Base-by-base conservation (phyloP, 2,329 filamentous ascomycete genomes). In the Fusarium duplospermum region DNA sequence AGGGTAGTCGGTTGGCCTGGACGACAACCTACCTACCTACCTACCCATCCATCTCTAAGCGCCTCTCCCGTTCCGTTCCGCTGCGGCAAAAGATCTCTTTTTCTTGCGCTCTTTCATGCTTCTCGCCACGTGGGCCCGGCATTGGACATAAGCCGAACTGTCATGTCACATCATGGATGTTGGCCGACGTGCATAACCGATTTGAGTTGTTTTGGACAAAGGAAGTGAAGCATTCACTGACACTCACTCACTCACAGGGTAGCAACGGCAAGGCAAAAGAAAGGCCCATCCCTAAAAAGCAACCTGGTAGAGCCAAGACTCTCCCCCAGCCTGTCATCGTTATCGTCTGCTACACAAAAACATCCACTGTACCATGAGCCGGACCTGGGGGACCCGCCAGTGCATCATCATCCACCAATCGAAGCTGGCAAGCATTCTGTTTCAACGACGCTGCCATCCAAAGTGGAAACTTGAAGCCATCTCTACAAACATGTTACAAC, bases 61-160 rank as follows among this genome's bases (percentile, higher is more conserved):
- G 61, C 62, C 65, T 66, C 73, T 71, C 67, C 75, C 75, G 75
- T 70, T 67, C 64, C 70, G n/a, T 67, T 72, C 71, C 61, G 61
- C 58, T 20, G 57, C 52, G 36, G 52, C 45, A 47, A 72, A 59
- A 50, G 33, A 67, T 52, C 27, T 52, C 27, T 52, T 18, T 36
- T 6, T 36, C 31, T 33, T 33, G 70, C 56, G 73, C 60, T 60
- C 33, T 42, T 69, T 63, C 47, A 59, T 58, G 35, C 47, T 27
- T 31, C 36, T 47, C 35, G 76, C 75, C 76, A 78, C 76, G 75
- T 78, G 75, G 76, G 66, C 69, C 45, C 65, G 60, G 70, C 67
- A 77, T 70, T 78, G 76, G 76, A 69, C 38, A 61, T 57, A 69
- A 72, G 54, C 38, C 33, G 20, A 62, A 63, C 29, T 50, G 16